Evolutionary conservation across 1,139 yeast genomes (phyloP).

Genomic region (Yamadazyma sp.): DNA sequence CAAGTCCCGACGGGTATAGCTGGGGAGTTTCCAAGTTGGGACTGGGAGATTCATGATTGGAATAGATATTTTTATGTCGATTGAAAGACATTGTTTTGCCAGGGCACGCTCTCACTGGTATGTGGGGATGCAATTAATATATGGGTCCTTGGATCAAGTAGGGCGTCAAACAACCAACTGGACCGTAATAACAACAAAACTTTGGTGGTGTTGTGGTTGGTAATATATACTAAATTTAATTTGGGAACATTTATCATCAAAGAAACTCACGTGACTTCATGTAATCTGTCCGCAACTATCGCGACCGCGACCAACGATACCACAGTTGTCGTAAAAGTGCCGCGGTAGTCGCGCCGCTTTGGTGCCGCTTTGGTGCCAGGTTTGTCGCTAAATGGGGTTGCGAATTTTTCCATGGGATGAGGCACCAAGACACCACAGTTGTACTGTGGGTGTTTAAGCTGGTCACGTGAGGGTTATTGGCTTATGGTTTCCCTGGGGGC

Average conservation of each 20-base stretch:
- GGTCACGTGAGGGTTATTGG: too few relatives aligned
- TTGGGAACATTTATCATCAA: constrained; percentile 2
- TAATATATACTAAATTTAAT: background rate
- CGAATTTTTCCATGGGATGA: background rate
- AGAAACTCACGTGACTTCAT: constrained; percentile 7
- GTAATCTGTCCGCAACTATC: constrained; percentile 1
- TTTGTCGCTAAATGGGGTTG: too few relatives aligned
- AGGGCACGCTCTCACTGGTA: constrained; percentile 1
- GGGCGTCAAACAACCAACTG: background rate
- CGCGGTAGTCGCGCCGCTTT: background rate
- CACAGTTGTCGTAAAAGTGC: background rate
- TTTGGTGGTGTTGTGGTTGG: background rate
- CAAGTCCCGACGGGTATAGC: too few relatives aligned
- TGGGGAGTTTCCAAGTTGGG: too few relatives aligned
- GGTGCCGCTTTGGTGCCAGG: background rate
- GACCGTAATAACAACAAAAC: background rate
- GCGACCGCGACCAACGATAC: background rate
- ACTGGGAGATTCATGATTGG: background rate
- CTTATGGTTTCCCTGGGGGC: too few relatives aligned
- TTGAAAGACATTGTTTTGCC: constrained; percentile 2
- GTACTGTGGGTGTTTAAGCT: too few relatives aligned
- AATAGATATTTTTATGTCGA: background rate
- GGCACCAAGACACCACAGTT: constrained; percentile 2
- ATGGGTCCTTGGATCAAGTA: too few relatives aligned
- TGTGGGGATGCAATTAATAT: background rate